Conservation (phyloP, 371 early-diverging fungal species). For the Rhizopus stolonifer region DNA sequence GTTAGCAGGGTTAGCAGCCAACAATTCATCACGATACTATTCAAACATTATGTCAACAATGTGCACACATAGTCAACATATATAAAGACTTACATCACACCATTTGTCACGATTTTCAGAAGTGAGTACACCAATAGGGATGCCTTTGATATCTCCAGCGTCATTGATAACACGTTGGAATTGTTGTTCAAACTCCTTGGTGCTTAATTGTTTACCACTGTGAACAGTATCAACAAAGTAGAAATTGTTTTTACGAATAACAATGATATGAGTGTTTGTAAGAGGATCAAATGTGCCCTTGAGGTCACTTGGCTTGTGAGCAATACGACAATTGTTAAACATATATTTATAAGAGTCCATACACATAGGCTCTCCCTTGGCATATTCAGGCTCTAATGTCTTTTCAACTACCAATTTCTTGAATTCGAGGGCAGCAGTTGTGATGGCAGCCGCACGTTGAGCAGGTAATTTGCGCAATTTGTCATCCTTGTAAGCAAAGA, state of each 20-base stretch:
- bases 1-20: constrained; percentile 70
- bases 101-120: constrained; percentile 92
- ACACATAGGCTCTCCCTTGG: constrained; percentile 78
- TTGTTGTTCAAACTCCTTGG: constrained; percentile 82
- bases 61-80: not conserved
- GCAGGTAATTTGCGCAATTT: constrained; percentile 74
- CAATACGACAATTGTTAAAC: constrained; percentile 96
- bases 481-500: constrained; percentile 83
- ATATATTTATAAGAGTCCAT: constrained; percentile 92
- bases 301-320: constrained; percentile 80
- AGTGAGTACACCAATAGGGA: constrained; percentile 86
- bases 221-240: constrained; percentile 73
- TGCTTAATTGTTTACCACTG: constrained; percentile 78
- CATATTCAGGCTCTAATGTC: constrained; percentile 83
- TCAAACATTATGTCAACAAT: not conserved
- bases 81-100: constrained; percentile 68
- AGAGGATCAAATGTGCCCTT: constrained; percentile 74
- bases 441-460: constrained; percentile 85
- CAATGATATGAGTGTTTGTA: constrained; percentile 80
- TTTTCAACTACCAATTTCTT: constrained; percentile 77
- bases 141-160: constrained; percentile 73
- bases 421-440: constrained; percentile 87
- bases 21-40: constrained; percentile 60
- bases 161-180: constrained; percentile 70
- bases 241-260: constrained; percentile 90